A percentile compares a stretch with the other conserved stretches of the same genome.
These are phyloP conservation scores for Nadsonia commutata DNA, from an alignment of 1,139 yeast species.

Conservation along the genomic window DNA sequence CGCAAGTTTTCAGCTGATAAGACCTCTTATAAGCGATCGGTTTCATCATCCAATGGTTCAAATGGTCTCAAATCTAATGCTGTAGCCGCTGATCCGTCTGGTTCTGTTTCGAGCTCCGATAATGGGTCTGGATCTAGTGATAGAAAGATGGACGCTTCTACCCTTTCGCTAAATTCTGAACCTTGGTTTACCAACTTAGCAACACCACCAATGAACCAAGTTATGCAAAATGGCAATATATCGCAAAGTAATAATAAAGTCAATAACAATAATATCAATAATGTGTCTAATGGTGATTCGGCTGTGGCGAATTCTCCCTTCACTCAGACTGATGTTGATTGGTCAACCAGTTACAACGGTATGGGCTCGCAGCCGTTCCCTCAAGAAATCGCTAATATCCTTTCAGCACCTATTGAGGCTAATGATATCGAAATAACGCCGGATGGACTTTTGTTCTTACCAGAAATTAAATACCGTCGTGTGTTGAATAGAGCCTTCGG, in stretches of 20 bases:
- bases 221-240: not conserved
- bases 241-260: not conserved
- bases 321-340: conserved; percentile 10
- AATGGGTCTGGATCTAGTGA: not conserved
- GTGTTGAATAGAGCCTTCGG: conserved; percentile 84
- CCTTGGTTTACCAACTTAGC: not conserved
- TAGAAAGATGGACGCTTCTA: not conserved
- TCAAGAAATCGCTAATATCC: conserved; percentile 39
- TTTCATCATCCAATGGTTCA: too few relatives aligned
- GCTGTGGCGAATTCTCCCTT: not conserved
- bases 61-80: too few relatives aligned
- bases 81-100: too few relatives aligned
- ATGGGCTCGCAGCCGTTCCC: conserved; percentile 66
- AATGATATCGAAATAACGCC: conserved; percentile 88
- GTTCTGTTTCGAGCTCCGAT: not conserved
- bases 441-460: conserved; percentile 80
- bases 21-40: too few relatives aligned
- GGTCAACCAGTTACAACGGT: conserved; percentile 32
- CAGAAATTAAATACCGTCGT: conserved; percentile 88
- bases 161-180: not conserved
- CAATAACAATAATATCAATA: not conserved
- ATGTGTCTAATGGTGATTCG: not conserved
- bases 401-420: conserved; percentile 44
- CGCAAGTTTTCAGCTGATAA: not conserved
- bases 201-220: not conserved